These are phyloP conservation scores for Coffea canephora DNA, from an alignment of 257 asterid genomes.

Conservation along the genomic window DNA sequence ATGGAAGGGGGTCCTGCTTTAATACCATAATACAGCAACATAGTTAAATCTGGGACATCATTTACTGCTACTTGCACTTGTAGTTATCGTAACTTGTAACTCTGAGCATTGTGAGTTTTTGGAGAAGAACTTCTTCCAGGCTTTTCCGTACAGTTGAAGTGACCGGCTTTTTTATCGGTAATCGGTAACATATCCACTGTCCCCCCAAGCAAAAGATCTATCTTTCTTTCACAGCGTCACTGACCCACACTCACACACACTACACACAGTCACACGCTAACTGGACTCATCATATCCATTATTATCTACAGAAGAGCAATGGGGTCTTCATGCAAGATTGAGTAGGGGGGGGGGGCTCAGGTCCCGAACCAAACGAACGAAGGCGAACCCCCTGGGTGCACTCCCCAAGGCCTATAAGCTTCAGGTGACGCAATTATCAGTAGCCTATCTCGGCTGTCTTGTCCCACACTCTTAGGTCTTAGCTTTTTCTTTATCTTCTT, in stretches of 20 bases:
- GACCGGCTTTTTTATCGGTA: slow-evolving; percentile 28
- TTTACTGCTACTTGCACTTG: slow-evolving; percentile 6
- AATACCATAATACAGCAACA: too few species aligned
- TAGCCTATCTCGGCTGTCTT: slow-evolving; percentile 13
- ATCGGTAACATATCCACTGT: slow-evolving; percentile 29
- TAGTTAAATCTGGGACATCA: not conserved
- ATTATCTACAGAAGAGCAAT: too few species aligned
- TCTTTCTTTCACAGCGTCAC: too few species aligned
- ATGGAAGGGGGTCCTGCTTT: not conserved
- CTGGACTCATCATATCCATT: too few species aligned
- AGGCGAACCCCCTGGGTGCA: slow-evolving; percentile 1
- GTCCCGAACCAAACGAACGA: not conserved
- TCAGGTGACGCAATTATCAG: slow-evolving; percentile 28
- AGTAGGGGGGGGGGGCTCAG: not conserved
- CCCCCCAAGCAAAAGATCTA: slow-evolving; percentile 27
- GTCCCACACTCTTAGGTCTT: slow-evolving; percentile 1
- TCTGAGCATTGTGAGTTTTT: slow-evolving; percentile 6
- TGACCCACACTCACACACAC: not conserved
- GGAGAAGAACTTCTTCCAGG: slow-evolving; percentile 10
- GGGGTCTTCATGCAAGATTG: too few species aligned
- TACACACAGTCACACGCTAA: too few species aligned
- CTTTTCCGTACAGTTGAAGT: slow-evolving; percentile 26
- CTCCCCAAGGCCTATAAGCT: slow-evolving; percentile 3
- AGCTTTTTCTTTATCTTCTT: not conserved
- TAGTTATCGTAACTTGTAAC: slow-evolving; percentile 31